phyloP scores from a whole-genome alignment of 805 yeast species.

The Hanseniaspora pseudoguilliermondii region DNA sequence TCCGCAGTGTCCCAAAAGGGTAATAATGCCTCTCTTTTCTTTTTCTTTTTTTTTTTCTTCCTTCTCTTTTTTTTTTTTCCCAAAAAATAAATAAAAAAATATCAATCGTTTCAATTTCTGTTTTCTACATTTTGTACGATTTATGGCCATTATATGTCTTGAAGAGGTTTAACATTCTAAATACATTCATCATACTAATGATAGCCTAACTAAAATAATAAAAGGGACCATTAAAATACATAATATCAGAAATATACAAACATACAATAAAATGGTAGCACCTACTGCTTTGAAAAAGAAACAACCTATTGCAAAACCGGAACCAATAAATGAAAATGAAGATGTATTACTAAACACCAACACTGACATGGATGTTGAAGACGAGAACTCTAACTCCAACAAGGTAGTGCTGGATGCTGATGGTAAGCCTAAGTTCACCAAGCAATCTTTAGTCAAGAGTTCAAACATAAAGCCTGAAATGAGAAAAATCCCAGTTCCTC shows the following conservation, averaged over 20 bases:
- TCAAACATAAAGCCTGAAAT: constrained; percentile 67
- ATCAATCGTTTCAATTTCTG: background rate
- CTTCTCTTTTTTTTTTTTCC: background rate
- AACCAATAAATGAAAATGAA: constrained; percentile 18
- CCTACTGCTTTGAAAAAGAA: constrained; percentile 13
- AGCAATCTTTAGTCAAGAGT: constrained; percentile 48
- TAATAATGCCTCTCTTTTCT: background rate
- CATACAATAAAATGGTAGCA: constrained; percentile 6
- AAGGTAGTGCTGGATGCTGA: constrained; percentile 47
- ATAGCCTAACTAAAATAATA: too few species aligned
- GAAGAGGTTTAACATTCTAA: background rate
- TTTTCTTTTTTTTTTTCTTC: background rate
- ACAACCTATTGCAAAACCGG: background rate
- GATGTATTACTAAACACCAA: constrained; percentile 21
- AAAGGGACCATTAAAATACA: background rate
- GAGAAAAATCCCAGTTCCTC: constrained; percentile 87
- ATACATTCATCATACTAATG: background rate
- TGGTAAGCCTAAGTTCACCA: constrained; percentile 76
- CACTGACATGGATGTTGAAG: constrained; percentile 24
- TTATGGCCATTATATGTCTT: background rate
- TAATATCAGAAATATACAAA: background rate
- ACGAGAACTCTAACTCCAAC: constrained; percentile 16
- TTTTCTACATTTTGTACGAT: background rate
- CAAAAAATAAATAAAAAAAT: background rate
- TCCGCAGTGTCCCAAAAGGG: background rate